Conservation (phyloP, 2,329 filamentous ascomycete species). For the Pestalotiopsis sp. region DNA sequence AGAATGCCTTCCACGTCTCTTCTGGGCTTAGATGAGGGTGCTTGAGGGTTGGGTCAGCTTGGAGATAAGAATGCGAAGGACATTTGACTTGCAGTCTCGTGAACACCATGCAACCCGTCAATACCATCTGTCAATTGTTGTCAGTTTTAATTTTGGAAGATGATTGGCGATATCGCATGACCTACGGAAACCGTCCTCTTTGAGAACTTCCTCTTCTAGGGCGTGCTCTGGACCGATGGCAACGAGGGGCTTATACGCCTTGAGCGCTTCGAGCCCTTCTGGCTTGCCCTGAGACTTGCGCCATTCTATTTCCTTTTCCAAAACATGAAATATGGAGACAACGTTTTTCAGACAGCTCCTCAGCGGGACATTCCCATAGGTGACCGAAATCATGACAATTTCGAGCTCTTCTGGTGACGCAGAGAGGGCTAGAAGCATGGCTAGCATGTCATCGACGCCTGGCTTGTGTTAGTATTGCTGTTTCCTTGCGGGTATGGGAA, state of each 20-base stretch:
- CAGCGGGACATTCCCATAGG: not conserved
- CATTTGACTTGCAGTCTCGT: not conserved
- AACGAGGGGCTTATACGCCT: slow-evolving; percentile 75
- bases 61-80: not conserved
- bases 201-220: slow-evolving; percentile 78
- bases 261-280: slow-evolving; percentile 74
- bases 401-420: not conserved
- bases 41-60: not conserved
- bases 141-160: too few species aligned
- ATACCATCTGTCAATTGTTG: not conserved
- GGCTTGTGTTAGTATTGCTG: too few species aligned
- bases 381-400: not conserved
- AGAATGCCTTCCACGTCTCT: not conserved
- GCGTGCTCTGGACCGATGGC: slow-evolving; percentile 87
- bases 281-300: slow-evolving; percentile 67
- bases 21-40: not conserved
- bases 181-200: slow-evolving; percentile 43
- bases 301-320: slow-evolving; percentile 89
- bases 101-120: not conserved
- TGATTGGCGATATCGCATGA: not conserved
- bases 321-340: slow-evolving; percentile 44
- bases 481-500: too few species aligned
- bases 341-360: not conserved
- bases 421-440: not conserved
- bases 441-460: not conserved